Percentiles rank a stretch among this genome's conserved stretches.
Evolutionary conservation across 768 basidiomycete species (phyloP).

Genomic region (Agaricus blazei): DNA sequence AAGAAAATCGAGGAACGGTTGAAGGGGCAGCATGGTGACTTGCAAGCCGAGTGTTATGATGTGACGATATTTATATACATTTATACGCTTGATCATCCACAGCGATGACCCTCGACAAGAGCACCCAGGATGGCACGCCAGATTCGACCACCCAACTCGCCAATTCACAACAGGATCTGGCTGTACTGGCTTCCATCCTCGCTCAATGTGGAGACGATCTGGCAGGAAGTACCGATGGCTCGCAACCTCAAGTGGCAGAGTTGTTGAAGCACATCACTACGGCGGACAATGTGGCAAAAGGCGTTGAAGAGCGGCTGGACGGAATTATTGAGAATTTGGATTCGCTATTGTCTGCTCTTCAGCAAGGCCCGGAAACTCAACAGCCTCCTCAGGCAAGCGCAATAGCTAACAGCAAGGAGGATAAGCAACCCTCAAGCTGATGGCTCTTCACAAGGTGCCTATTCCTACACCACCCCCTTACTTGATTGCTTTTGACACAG

Average conservation of each 20-base stretch:
- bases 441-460: not conserved
- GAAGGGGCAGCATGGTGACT: constrained; percentile 43
- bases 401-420: not conserved
- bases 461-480: too few species aligned
- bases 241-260: constrained; percentile 42
- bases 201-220: not conserved
- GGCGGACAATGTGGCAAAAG: constrained; percentile 55
- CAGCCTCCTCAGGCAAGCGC: not conserved
- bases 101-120: constrained; percentile 2
- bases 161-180: constrained; percentile 32
- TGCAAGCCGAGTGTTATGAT: constrained; percentile 14
- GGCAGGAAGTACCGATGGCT: not conserved
- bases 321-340: constrained; percentile 56
- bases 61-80: not conserved
- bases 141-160: not conserved
- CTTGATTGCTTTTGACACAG: not conserved
- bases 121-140: constrained; percentile 10
- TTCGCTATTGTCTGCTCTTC: constrained; percentile 41
- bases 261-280: constrained; percentile 50
- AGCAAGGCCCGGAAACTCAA: constrained; percentile 14
- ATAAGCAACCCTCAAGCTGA: not conserved
- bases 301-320: constrained; percentile 61
- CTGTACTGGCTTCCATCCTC: constrained; percentile 18
- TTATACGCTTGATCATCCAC: not conserved
- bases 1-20: constrained; percentile 44